Evolutionary conservation across 2,329 filamentous ascomycete species (phyloP).

Genomic region (Ophiostoma quercus): DNA sequence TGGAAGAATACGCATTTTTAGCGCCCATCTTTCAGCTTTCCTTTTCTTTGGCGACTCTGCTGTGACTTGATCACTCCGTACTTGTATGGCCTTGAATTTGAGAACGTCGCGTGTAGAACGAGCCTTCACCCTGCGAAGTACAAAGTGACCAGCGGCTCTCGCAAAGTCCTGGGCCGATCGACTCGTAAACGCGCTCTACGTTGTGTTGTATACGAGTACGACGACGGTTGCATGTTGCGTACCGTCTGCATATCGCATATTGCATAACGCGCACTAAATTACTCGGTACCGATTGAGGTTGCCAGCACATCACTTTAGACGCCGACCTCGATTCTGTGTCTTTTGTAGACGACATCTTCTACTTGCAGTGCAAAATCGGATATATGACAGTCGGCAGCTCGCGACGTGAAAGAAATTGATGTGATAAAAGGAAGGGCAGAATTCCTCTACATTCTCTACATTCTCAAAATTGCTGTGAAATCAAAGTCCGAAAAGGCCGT

Average conservation of each 20-base stretch:
- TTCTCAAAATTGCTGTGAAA: too few relatives aligned
- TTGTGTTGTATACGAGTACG: neutral
- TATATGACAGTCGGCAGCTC: neutral
- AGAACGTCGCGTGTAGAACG: neutral
- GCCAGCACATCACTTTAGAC: constrained; percentile 1
- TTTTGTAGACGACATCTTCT: neutral
- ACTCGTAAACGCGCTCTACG: neutral
- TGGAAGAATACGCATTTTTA: neutral
- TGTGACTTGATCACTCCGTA: too few relatives aligned
- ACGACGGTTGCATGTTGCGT: neutral
- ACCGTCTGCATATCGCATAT: neutral
- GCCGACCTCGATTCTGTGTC: neutral
- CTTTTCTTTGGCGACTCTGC: too few relatives aligned
- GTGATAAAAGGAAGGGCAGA: neutral
- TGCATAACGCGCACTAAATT: neutral
- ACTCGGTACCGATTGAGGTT: neutral
- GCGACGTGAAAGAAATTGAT: neutral
- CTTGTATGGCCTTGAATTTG: too few relatives aligned
- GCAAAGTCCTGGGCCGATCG: neutral
- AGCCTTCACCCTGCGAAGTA: neutral
- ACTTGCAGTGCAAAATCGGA: neutral
- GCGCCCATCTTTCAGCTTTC: constrained; percentile 1
- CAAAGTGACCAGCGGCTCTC: neutral
- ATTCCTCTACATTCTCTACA: too few relatives aligned
- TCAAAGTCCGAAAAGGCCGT: neutral